Evolutionary conservation across 148 eudicot species (phyloP).

Genomic region (Chenopodium album): DNA sequence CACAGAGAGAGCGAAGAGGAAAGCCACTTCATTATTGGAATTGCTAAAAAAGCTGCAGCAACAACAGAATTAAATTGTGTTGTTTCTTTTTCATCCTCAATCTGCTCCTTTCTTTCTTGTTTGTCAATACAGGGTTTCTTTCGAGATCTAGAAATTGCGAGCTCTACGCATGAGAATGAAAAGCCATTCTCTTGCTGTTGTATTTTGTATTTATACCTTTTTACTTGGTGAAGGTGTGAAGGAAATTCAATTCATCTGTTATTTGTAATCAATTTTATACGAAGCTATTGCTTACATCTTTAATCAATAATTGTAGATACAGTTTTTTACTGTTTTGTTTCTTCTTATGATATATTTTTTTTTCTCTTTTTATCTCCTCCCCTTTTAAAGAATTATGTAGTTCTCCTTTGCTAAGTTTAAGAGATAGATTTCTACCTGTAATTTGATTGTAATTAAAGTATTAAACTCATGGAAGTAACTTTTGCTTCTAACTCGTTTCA

Average conservation of each 20-base stretch:
- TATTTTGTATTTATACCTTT: slow-evolving; percentile 30
- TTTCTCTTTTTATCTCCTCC: neutral
- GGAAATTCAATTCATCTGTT: slow-evolving; percentile 27
- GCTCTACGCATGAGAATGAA: slow-evolving; percentile 40
- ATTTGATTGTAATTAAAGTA: too few species aligned
- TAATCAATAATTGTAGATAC: neutral
- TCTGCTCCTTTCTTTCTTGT: neutral
- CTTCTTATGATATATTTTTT: neutral
- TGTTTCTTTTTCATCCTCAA: neutral
- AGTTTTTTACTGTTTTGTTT: neutral
- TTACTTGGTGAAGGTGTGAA: slow-evolving; percentile 28
- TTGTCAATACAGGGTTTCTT: slow-evolving; percentile 20
- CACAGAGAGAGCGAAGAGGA: slow-evolving; percentile 83
- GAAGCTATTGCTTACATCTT: slow-evolving; percentile 8
- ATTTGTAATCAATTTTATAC: slow-evolving; percentile 27
- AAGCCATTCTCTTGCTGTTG: slow-evolving; percentile 36
- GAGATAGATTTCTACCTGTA: too few species aligned
- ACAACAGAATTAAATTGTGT: slow-evolving; percentile 32
- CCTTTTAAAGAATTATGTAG: neutral
- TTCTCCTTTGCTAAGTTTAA: too few species aligned
- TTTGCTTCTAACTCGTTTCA: too few species aligned
- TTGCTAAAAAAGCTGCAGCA: slow-evolving; percentile 47
- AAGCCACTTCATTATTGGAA: slow-evolving; percentile 81
- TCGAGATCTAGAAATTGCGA: slow-evolving; percentile 22
- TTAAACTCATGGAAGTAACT: too few species aligned